Conservation (phyloP, 1,139 yeast species). For the Neolecta irregularis region DNA sequence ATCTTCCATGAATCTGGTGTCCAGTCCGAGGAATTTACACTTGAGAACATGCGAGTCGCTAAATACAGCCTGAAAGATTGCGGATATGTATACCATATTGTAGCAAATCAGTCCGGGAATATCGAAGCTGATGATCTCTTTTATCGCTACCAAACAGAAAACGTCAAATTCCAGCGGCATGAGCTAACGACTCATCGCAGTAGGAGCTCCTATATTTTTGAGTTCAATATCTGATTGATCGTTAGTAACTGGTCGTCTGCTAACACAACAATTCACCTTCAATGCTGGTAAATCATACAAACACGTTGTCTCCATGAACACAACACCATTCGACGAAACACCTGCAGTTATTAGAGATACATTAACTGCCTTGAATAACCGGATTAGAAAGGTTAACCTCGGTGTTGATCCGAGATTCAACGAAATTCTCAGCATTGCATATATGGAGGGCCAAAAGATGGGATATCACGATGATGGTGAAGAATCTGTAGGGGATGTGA, state of each 20-base stretch:
- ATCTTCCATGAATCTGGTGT: not conserved
- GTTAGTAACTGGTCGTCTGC: slow-evolving; percentile 1
- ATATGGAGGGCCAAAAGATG: slow-evolving; percentile 7
- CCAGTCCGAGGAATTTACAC: not conserved
- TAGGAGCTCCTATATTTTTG: too few species aligned
- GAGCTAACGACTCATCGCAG: slow-evolving; percentile 3
- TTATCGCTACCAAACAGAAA: slow-evolving; percentile 4
- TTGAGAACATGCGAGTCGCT: not conserved
- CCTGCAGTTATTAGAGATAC: slow-evolving; percentile 5
- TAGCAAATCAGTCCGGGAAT: not conserved
- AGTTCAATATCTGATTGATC: not conserved
- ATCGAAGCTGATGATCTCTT: slow-evolving; percentile 4
- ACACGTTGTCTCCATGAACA: slow-evolving; percentile 2
- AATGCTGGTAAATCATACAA: slow-evolving; percentile 8
- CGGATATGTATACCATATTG: slow-evolving; percentile 7
- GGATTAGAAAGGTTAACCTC: not conserved
- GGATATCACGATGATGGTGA: slow-evolving; percentile 7
- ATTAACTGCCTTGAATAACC: not conserved
- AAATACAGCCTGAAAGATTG: not conserved
- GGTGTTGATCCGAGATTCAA: slow-evolving; percentile 4
- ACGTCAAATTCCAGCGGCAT: slow-evolving; percentile 5
- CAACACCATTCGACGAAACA: slow-evolving; percentile 4
- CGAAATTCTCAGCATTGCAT: slow-evolving; percentile 9
- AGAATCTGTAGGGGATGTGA: slow-evolving; percentile 1
- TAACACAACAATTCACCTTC: slow-evolving; percentile 8